Percentiles rank a stretch among this genome's conserved stretches.
Conservation (phyloP, 2,329 filamentous ascomycete species). For the Cryoendolithus antarcticus region DNA sequence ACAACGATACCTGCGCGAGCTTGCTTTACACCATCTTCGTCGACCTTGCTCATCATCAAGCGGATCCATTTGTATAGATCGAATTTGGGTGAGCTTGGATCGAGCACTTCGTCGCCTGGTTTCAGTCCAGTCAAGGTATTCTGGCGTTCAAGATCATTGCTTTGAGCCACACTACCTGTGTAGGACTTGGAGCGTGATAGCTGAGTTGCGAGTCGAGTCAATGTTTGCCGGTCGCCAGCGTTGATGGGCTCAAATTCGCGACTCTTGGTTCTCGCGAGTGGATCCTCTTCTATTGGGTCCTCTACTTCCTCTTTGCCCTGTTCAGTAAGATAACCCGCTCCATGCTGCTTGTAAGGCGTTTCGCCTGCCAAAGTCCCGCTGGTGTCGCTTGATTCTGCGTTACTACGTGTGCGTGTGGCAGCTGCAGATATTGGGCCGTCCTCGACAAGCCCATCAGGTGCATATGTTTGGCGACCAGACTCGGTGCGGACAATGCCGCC, state of each 20-base stretch:
- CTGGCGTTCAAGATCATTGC: conserved; percentile 12
- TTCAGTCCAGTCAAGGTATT: conserved; percentile 26
- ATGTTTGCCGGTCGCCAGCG: conserved; percentile 7
- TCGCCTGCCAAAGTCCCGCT: conserved; percentile 6
- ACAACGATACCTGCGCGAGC: conserved; percentile 50
- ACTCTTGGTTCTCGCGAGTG: conserved; percentile 4
- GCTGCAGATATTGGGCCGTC: not conserved
- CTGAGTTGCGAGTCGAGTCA: conserved; percentile 13
- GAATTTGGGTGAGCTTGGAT: conserved; percentile 40
- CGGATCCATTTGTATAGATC: conserved; percentile 42
- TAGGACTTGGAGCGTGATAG: conserved; percentile 7
- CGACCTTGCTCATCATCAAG: conserved; percentile 37
- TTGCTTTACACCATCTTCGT: conserved; percentile 43
- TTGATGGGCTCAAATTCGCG: conserved; percentile 9
- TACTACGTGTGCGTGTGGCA: conserved; percentile 1
- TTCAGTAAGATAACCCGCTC: conserved; percentile 12
- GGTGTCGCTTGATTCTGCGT: conserved; percentile 2
- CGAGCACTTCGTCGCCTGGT: conserved; percentile 37
- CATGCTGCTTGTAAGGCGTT: conserved; percentile 1
- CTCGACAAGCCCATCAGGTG: conserved; percentile 7
- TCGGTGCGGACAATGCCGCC: conserved; percentile 9
- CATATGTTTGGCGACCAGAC: conserved; percentile 10
- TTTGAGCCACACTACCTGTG: conserved; percentile 5
- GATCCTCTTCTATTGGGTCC: conserved; percentile 7
- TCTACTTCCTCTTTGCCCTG: conserved; percentile 18